Conservation (phyloP, 257 asterid species). For the Solanum etuberosum region DNA sequence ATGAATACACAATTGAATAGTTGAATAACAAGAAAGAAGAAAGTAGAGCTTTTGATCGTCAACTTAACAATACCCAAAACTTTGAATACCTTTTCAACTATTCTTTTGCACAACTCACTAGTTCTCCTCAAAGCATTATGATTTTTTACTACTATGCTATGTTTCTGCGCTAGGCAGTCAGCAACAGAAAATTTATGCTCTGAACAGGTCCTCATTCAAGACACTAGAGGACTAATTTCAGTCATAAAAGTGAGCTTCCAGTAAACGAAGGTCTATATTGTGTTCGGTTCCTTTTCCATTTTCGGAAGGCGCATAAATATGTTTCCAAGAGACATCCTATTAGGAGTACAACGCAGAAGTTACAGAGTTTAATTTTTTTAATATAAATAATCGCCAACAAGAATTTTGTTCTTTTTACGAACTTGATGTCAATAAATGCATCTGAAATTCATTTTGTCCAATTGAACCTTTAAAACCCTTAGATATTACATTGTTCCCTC, state of each 20-base stretch:
- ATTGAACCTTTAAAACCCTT: neutral
- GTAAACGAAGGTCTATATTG: neutral
- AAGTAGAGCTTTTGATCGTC: neutral
- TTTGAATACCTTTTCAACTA: neutral
- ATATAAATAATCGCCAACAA: neutral
- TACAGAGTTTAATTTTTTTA: neutral
- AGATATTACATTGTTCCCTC: neutral
- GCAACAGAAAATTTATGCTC: neutral
- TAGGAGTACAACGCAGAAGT: neutral
- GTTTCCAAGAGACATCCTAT: neutral
- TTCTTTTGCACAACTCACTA: neutral
- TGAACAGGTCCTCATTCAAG: neutral
- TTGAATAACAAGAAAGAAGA: neutral
- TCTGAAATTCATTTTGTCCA: neutral
- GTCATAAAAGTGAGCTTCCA: neutral
- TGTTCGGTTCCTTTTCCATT: neutral
- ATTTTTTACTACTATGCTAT: neutral
- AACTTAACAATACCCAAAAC: neutral
- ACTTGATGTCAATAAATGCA: neutral
- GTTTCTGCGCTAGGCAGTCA: neutral
- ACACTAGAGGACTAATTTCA: neutral
- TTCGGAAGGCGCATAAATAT: neutral
- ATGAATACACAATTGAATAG: neutral
- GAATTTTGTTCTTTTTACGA: neutral
- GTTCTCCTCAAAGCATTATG: neutral